phyloP scores from a whole-genome alignment of 2,329 filamentous ascomycete genomes.

The Alternaria novae-zelandiae region DNA sequence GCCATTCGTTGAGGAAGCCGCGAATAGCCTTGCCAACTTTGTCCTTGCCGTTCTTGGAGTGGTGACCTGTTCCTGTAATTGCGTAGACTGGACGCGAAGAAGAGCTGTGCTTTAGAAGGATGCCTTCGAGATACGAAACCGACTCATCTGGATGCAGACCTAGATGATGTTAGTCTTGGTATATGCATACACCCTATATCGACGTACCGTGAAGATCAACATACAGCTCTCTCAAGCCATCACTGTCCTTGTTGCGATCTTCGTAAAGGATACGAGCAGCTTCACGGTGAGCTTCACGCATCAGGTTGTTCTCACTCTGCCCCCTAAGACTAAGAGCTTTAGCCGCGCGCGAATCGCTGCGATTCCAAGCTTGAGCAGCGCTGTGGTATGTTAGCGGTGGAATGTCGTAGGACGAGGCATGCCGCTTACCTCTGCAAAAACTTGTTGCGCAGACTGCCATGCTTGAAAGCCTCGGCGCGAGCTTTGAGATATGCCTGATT shows the following conservation, averaged over 20 bases:
- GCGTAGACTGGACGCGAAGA: conserved; percentile 80
- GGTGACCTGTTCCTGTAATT: conserved; percentile 95
- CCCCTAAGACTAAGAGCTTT: conserved; percentile 93
- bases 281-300: conserved; percentile 96
- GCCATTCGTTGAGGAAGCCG: conserved; percentile 91
- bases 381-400: conserved; percentile 54
- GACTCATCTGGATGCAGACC: conserved; percentile 97
- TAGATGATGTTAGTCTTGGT: conserved; percentile 22
- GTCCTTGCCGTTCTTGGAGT: conserved; percentile 98
- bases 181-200: neutral
- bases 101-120: conserved; percentile 82
- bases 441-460: conserved; percentile 94
- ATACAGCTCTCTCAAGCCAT: conserved; percentile 75
- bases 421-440: conserved; percentile 81
- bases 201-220: conserved; percentile 80
- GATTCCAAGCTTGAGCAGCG: conserved; percentile 97
- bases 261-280: conserved; percentile 92
- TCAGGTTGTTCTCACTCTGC: conserved; percentile 94
- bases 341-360: conserved; percentile 93
- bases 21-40: conserved; percentile 96
- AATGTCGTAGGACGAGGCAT: neutral
- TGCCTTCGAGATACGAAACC: conserved; percentile 88
- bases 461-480: conserved; percentile 93
- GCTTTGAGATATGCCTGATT: conserved; percentile 96
- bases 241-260: conserved; percentile 78